A percentile compares a stretch with the other conserved stretches of the same genome.
Evolutionary conservation across 176 grass and related monocot species (phyloP).

Genomic region (Guadua angustifolia): DNA sequence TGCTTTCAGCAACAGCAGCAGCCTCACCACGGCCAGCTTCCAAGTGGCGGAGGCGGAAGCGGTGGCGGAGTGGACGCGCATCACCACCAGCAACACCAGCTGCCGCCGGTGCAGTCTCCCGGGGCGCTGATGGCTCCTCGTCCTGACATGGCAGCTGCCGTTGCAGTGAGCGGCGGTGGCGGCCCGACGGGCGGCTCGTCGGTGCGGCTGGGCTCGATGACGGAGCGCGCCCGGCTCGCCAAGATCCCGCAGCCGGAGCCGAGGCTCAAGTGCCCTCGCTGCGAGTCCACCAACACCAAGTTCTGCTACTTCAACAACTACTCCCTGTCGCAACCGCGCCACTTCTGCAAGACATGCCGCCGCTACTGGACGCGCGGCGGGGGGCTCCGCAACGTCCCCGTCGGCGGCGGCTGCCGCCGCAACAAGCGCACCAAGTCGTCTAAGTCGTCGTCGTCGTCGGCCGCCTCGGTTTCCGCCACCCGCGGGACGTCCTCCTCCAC

Average conservation of each 20-base stretch:
- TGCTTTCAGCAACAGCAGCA: conserved; percentile 65
- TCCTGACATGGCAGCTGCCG: conserved; percentile 47
- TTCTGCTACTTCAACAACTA: conserved; percentile 99
- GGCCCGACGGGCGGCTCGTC: conserved; percentile 22
- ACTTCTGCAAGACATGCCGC: conserved; percentile 98
- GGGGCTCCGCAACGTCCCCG: conserved; percentile 80
- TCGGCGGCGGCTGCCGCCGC: conserved; percentile 86
- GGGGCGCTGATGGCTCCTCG: conserved; percentile 49
- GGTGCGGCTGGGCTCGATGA: conserved; percentile 63
- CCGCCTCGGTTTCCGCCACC: conserved; percentile 43
- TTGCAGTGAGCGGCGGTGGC: conserved; percentile 5
- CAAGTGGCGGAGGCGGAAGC: background rate
- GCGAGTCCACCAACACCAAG: conserved; percentile 95
- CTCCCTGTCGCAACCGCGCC: conserved; percentile 93
- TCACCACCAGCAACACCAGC: conserved; percentile 45
- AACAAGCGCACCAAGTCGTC: conserved; percentile 91
- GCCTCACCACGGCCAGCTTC: conserved; percentile 46
- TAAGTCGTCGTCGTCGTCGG: conserved; percentile 56
- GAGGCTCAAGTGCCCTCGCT: conserved; percentile 92
- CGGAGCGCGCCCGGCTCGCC: conserved; percentile 65
- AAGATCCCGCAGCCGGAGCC: conserved; percentile 81
- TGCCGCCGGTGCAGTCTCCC: conserved; percentile 31
- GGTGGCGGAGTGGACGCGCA: conserved; percentile 28
- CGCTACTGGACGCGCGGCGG: conserved; percentile 95
- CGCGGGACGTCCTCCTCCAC: conserved; percentile 58